These are phyloP conservation scores for Cryptomeria japonica DNA, from an alignment of 75 land plant species.

Conservation along the genomic window DNA sequence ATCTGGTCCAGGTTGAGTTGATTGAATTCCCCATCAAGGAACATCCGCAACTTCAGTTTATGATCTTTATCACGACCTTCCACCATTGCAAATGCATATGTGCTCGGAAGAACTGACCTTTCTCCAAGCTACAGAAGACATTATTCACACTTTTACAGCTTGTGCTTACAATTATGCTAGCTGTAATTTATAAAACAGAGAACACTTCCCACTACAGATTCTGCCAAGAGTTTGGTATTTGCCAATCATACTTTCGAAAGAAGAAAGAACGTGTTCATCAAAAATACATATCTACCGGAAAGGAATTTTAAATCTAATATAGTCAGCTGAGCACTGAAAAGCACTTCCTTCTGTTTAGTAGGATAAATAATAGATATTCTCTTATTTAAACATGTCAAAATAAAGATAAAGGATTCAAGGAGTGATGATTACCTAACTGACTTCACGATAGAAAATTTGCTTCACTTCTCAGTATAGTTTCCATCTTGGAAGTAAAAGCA, in stretches of 20 bases:
- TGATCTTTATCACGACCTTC: constrained; percentile 59
- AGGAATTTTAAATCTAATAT: background rate
- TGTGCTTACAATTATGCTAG: background rate
- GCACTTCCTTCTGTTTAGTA: background rate
- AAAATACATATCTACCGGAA: background rate
- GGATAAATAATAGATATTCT: background rate
- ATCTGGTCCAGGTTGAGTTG: constrained; percentile 14
- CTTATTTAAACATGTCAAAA: background rate
- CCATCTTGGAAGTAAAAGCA: background rate
- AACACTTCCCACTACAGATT: constrained; percentile 13
- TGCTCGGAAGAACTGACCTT: constrained; percentile 38
- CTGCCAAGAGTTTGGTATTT: background rate
- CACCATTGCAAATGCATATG: constrained; percentile 88
- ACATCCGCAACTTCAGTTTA: constrained; percentile 55
- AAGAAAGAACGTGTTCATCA: background rate
- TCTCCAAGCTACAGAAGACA: constrained; percentile 51
- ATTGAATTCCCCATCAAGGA: constrained; percentile 57
- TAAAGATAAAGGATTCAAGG: background rate
- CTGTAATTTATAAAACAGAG: background rate
- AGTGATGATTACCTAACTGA: background rate
- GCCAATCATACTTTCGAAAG: background rate
- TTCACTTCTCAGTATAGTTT: background rate
- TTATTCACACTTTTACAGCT: background rate
- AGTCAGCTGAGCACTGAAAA: background rate
- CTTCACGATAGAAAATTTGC: background rate